These are phyloP conservation scores for Parsonsia alboflavescens DNA, from an alignment of 257 asterid species.

Conservation along the genomic window DNA sequence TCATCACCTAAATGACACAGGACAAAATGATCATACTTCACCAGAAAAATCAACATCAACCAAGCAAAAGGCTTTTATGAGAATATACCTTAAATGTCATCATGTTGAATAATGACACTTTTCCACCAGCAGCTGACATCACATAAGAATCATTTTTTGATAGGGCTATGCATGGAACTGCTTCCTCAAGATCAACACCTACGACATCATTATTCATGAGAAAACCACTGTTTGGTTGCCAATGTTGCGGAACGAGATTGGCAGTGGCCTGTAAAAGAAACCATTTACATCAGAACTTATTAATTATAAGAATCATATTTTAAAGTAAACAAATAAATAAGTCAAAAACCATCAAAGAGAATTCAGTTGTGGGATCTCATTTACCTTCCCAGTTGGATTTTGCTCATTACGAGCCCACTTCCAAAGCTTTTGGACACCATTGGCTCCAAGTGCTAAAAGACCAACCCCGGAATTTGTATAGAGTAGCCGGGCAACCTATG, in stretches of 20 bases:
- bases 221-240: conserved; percentile 40
- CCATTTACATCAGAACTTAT: conserved; percentile 17
- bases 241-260: conserved; percentile 30
- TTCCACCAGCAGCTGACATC: conserved; percentile 40
- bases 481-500: conserved; percentile 91
- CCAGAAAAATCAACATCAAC: not conserved
- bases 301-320: not conserved
- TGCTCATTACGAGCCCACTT: conserved; percentile 87
- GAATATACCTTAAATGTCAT: conserved; percentile 35
- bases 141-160: conserved; percentile 37
- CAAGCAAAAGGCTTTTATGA: not conserved
- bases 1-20: conserved; percentile 58
- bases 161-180: conserved; percentile 38
- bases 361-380: not conserved
- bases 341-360: not conserved
- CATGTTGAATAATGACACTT: conserved; percentile 35
- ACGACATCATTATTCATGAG: conserved; percentile 30
- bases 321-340: not conserved
- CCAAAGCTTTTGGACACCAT: conserved; percentile 90
- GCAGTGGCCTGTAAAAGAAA: conserved; percentile 29
- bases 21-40: conserved; percentile 13
- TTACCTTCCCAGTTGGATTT: conserved; percentile 87
- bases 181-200: conserved; percentile 35
- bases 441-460: conserved; percentile 80
- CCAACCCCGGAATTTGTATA: conserved; percentile 93